phyloP scores from a whole-genome alignment of 2,329 filamentous ascomycete species.

The Claviceps spartinae region DNA sequence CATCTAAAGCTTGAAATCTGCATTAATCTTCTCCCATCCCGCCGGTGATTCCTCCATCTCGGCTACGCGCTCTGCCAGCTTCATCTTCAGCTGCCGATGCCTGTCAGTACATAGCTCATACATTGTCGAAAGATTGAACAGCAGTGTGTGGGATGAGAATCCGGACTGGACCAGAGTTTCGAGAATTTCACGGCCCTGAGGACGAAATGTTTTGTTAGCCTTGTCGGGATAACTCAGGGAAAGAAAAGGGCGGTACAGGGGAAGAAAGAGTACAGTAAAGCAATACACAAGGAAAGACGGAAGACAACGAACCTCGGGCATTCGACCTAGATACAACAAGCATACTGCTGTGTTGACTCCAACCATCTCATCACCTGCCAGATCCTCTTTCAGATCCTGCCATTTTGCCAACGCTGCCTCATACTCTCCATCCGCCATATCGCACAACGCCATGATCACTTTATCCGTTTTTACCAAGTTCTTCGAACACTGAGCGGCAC shows the following conservation, averaged over 20 bases:
- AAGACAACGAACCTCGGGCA: conserved; percentile 46
- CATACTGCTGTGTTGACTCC: conserved; percentile 75
- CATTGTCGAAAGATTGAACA: conserved; percentile 82
- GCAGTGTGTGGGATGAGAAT: conserved; percentile 59
- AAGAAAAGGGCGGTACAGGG: too few relatives aligned
- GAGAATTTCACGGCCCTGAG: conserved; percentile 50
- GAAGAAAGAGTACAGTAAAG: neutral
- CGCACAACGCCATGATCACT: conserved; percentile 53
- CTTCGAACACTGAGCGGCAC: conserved; percentile 24
- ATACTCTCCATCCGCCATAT: conserved; percentile 69
- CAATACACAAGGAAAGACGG: neutral
- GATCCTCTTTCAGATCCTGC: conserved; percentile 31
- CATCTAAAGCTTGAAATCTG: conserved; percentile 59
- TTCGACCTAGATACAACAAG: conserved; percentile 64
- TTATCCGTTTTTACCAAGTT: conserved; percentile 25
- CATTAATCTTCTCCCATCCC: conserved; percentile 59
- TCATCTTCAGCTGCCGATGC: conserved; percentile 54
- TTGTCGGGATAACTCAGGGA: neutral
- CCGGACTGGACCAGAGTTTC: conserved; percentile 50
- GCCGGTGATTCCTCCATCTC: conserved; percentile 37
- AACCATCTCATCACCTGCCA: conserved; percentile 49
- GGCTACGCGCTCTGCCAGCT: conserved; percentile 57
- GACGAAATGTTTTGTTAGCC: neutral
- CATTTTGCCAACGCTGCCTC: conserved; percentile 49
- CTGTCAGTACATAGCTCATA: conserved; percentile 84